Evolutionary conservation across 1,284 basidiomycete species (phyloP), one percentile per base, ranked within the genome.

Genomic region (Inonotus obliquus): DNA sequence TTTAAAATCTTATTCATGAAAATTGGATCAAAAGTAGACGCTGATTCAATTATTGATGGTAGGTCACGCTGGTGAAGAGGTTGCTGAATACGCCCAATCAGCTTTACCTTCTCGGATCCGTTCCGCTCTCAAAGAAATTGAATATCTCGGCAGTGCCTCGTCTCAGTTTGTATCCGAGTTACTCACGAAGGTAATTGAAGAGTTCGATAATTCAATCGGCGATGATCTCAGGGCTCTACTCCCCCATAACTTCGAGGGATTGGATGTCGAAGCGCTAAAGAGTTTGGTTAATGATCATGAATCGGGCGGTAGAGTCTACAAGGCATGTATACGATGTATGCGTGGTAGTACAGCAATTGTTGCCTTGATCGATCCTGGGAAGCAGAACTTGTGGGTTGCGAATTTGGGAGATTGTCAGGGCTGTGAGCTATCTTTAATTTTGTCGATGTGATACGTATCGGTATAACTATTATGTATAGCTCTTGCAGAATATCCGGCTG

Each of bases 341-440:
- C 84, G 87, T 65, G 87, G 87, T 17, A 88, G 85, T 1, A 90
- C 87, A 2, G 86, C 83, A 4, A 77, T 89, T 47, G 81, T 89
- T 39, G 81, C 86, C 2, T 77, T 89, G 48, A 77, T 87, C 32
- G 87, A 89, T 71, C 86, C 85, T 49, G 75, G 80, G 14, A 79
- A 82, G 62, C 74, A 81, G 67, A 82, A 89, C 64, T 72, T 89
- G 13, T 89, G 87, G 86, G 73, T 89, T 35, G 87, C 86, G 0
- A 88, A 87, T 66, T 74, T 89, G 14, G 87, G 87, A 4, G 87
- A 89, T 68, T 88, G 87, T 69, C 83, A 86, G 75, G 87, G 85
- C 57, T 75, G 87, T 86, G 66, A 67, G 80, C 73, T 45, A 51
- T 5, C n/a, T 39, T 13, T 35, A 27, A 4, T 17, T 38, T 23